A percentile compares a stretch with the other conserved stretches of the same genome.
Conservation (phyloP, 805 yeast species). For the Zygotorulaspora danielsina region DNA sequence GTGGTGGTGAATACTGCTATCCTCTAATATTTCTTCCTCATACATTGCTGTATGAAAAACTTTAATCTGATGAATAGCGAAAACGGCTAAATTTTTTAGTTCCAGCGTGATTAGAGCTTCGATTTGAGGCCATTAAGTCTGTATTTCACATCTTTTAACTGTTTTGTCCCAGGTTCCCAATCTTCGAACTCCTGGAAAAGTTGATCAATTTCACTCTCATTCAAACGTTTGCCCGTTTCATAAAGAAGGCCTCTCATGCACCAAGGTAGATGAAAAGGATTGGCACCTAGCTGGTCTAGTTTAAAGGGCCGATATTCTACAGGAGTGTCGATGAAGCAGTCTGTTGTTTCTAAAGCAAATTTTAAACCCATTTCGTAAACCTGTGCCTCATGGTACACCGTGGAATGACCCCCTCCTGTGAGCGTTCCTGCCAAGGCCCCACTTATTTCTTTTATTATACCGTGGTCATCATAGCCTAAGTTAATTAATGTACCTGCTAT, state of each 20-base stretch:
- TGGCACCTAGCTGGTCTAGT: constrained; percentile 61
- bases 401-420: constrained; percentile 94
- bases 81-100: no score
- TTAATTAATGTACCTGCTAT: constrained; percentile 72
- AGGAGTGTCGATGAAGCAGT: constrained; percentile 43
- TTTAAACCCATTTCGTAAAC: constrained; percentile 79
- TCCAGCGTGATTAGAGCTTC: constrained; percentile 15
- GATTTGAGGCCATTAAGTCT: constrained; percentile 55
- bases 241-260: constrained; percentile 77
- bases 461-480: constrained; percentile 77
- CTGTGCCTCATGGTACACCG: constrained; percentile 74
- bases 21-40: no score
- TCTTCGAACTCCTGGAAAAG: constrained; percentile 68
- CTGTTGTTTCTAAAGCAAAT: constrained; percentile 71
- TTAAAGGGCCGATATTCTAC: constrained; percentile 44
- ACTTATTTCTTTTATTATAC: constrained; percentile 79
- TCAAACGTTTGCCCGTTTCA: constrained; percentile 53
- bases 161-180: constrained; percentile 86
- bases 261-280: constrained; percentile 91
- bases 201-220: constrained; percentile 53
- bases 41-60: no score
- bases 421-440: constrained; percentile 78
- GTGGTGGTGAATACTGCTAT: no score
- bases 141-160: constrained; percentile 77
- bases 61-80: no score